A percentile compares a stretch with the other conserved stretches of the same genome.
phyloP scores from a whole-genome alignment of 2,329 filamentous ascomycete genomes.

The Chaetomium globosum region DNA sequence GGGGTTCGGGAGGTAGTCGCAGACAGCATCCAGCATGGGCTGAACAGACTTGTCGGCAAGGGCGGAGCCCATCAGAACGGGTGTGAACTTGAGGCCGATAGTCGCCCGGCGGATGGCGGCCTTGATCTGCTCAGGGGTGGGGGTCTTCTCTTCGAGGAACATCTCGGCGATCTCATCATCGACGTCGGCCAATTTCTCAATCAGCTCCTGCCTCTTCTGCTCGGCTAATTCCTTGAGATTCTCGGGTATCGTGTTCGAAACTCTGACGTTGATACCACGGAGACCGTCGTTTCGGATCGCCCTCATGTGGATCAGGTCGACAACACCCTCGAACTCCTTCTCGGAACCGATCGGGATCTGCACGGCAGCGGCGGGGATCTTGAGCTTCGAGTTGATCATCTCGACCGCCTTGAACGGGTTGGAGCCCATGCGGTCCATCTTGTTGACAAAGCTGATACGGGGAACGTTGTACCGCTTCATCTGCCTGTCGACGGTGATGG shows the following conservation, averaged over 20 bases:
- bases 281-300: constrained; percentile 88
- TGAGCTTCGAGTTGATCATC: constrained; percentile 95
- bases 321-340: constrained; percentile 87
- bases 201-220: constrained; percentile 81
- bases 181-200: constrained; percentile 94
- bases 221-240: constrained; percentile 73
- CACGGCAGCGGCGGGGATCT: constrained; percentile 87
- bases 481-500: constrained; percentile 95
- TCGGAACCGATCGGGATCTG: constrained; percentile 94
- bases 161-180: constrained; percentile 97
- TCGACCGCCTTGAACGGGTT: constrained; percentile 98
- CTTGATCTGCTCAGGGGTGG: constrained; percentile 81
- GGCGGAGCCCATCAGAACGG: constrained; percentile 95
- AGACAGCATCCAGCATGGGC: constrained; percentile 92
- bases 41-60: constrained; percentile 93
- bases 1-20: constrained; percentile 93
- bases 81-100: constrained; percentile 85
- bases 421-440: constrained; percentile 99
- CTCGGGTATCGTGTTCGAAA: constrained; percentile 80
- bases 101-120: constrained; percentile 88
- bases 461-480: constrained; percentile 99
- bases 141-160: constrained; percentile 84
- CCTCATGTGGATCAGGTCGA: constrained; percentile 91
- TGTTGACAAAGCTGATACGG: constrained; percentile 95
- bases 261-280: constrained; percentile 74